Conservation (phyloP, 305 asterid genomes). For the Solanum aculeatissimum region DNA sequence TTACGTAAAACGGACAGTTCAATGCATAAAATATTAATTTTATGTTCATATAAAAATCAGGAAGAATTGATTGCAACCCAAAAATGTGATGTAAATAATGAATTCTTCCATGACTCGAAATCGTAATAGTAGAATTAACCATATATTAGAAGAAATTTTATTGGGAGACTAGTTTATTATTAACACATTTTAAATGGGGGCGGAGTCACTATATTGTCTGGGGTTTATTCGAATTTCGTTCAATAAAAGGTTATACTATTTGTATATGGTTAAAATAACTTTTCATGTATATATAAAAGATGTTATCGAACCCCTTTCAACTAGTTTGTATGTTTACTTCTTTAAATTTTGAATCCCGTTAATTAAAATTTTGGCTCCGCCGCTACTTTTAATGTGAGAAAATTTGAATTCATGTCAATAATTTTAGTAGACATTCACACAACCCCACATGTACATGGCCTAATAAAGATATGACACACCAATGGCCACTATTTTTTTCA, state of each 20-base stretch:
- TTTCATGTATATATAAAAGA: too few species aligned
- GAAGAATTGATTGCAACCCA: not conserved
- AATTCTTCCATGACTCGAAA: not conserved
- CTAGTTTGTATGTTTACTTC: too few species aligned
- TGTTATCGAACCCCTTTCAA: too few species aligned
- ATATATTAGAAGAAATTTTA: not conserved
- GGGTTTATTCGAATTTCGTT: fast-evolving
- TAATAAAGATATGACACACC: not conserved
- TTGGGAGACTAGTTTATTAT: not conserved
- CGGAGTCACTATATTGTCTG: too few species aligned
- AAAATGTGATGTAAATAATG: not conserved
- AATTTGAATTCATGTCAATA: not conserved
- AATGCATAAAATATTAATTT: not conserved
- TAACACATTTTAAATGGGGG: not conserved
- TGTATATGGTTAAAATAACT: too few species aligned
- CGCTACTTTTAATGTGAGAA: too few species aligned
- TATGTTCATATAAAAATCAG: not conserved
- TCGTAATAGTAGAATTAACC: too few species aligned
- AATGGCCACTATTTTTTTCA: not conserved
- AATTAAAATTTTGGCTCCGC: too few species aligned
- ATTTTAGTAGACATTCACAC: not conserved
- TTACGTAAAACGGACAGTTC: not conserved
- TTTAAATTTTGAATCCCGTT: too few species aligned
- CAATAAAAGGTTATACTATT: too few species aligned
- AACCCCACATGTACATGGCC: not conserved